Base-by-base conservation (phyloP, 768 basidiomycete species). In the Tulasnella sp. region DNA sequence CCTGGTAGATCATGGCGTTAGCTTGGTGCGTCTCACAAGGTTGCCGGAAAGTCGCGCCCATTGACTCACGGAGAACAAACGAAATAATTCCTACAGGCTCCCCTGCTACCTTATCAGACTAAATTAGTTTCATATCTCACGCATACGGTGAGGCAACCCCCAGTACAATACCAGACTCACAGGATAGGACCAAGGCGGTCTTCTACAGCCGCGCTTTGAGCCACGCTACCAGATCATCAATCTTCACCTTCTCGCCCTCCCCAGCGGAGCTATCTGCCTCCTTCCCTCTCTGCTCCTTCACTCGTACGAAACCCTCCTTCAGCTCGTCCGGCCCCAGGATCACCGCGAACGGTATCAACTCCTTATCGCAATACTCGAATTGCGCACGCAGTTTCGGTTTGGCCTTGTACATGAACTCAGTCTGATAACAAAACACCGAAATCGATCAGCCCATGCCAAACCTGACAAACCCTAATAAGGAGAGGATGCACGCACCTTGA, bases 301-400 rank as follows among this genome's bases (percentile, higher is more conserved):
- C 88, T 38, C 84, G 80, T 29, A 96, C 91, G 41, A 86, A 73
- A 3, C 95, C 96, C 48, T 80, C 78, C 67, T 82, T 83, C 58
- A 92, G 73, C 74, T 99, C 95, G 59, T 87, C 85, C 1, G 78
- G 80, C 8, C 92, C 94, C n/a, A 98, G 74, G 64, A 98, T 88
- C 59, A 97, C 79, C 1, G 87, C 93, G 71, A 91, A 96, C 0
- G 94, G 95, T 43, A 90, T 89, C 64, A 90, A 85, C 67, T 97
- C 94, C 68, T 76, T 84, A 73, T 96, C 96, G 26, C 87, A 88
- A 1, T 85, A 84, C 21, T 87, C 87, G 68, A 95, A 97, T 68
- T 99, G 95, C 2, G 82, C 77, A 0, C 78, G 77, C 32, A 91
- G 71, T 70, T 97, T 97, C 0, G 96, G 94, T 70, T 96, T 97